These are phyloP conservation scores for Trichothecium roseum DNA, from an alignment of 2,329 filamentous ascomycete species.

Conservation along the genomic window DNA sequence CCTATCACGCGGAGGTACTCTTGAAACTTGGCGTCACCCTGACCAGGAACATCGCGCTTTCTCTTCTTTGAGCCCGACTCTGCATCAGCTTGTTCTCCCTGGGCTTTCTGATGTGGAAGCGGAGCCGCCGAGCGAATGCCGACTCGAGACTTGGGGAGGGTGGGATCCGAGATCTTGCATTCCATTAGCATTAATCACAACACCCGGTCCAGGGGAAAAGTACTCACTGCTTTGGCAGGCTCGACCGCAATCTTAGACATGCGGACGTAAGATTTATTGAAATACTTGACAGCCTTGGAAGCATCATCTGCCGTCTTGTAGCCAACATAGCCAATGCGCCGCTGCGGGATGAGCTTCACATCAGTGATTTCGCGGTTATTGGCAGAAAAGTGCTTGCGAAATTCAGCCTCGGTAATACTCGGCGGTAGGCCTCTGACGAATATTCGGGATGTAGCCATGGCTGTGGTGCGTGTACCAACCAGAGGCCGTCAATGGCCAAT, in stretches of 20 bases:
- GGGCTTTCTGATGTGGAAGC: constrained; percentile 2
- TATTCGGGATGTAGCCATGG: constrained; percentile 53
- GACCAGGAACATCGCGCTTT: constrained; percentile 46
- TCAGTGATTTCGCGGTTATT: constrained; percentile 72
- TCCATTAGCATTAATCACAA: constrained; percentile 19
- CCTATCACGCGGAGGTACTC: constrained; percentile 84
- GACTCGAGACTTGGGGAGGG: constrained; percentile 18
- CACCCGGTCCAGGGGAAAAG: constrained; percentile 2
- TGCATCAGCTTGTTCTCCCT: constrained; percentile 1
- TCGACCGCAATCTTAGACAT: constrained; percentile 93
- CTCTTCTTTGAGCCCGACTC: constrained; percentile 50
- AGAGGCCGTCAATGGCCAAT: constrained; percentile 13
- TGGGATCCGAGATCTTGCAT: constrained; percentile 34
- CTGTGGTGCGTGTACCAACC: constrained; percentile 10
- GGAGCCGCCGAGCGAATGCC: constrained; percentile 5
- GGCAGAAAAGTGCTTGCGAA: constrained; percentile 77
- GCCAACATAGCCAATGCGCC: constrained; percentile 91
- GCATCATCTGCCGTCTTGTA: constrained; percentile 79
- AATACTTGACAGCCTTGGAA: constrained; percentile 78
- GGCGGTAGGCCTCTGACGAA: constrained; percentile 82
- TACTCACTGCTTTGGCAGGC: constrained; percentile 65
- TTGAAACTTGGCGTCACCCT: constrained; percentile 67
- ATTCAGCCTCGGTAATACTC: constrained; percentile 71
- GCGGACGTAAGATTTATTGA: constrained; percentile 89
- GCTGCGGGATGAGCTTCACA: constrained; percentile 78